Evolutionary conservation across 2,329 filamentous ascomycete genomes (phyloP).

Genomic region (Hypoxylon sp.): DNA sequence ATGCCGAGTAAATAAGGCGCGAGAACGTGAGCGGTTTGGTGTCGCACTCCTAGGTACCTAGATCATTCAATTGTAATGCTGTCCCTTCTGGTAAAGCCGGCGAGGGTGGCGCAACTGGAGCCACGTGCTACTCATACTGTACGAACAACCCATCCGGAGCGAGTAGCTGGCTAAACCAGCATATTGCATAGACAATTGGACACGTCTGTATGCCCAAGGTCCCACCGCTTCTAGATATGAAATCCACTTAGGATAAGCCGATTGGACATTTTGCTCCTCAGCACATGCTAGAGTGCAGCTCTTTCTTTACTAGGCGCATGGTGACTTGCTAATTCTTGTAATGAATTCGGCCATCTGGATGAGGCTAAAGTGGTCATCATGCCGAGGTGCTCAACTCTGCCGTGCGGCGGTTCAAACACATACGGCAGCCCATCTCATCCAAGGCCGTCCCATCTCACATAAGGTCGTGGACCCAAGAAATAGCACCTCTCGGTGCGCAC

Average conservation of each 20-base stretch:
- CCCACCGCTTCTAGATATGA: conserved; percentile 48
- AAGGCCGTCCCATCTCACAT: no score
- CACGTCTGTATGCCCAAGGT: conserved; percentile 51
- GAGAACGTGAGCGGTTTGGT: conserved; percentile 28
- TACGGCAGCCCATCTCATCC: conserved; percentile 55
- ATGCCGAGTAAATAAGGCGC: conserved; percentile 28
- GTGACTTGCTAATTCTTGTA: conserved; percentile 29
- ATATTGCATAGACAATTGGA: conserved; percentile 33
- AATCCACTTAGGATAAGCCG: conserved; percentile 46
- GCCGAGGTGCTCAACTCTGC: conserved; percentile 9
- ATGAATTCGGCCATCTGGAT: conserved; percentile 38
- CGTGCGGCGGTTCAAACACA: conserved; percentile 12
- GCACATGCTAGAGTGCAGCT: conserved; percentile 33
- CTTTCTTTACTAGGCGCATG: conserved; percentile 23
- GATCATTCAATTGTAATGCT: conserved; percentile 31
- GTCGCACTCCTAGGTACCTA: conserved; percentile 16
- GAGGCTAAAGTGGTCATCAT: conserved; percentile 31
- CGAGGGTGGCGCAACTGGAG: conserved; percentile 51
- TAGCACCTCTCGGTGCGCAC: no score
- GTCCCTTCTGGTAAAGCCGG: conserved; percentile 35
- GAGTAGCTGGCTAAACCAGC: conserved; percentile 36
- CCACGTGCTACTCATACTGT: conserved; percentile 53
- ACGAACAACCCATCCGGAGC: conserved; percentile 31
- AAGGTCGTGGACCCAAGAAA: no score
- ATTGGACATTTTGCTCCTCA: conserved; percentile 42